Evolutionary conservation across 2,329 filamentous ascomycete species (phyloP).

Genomic region (Knufia fluminis): DNA sequence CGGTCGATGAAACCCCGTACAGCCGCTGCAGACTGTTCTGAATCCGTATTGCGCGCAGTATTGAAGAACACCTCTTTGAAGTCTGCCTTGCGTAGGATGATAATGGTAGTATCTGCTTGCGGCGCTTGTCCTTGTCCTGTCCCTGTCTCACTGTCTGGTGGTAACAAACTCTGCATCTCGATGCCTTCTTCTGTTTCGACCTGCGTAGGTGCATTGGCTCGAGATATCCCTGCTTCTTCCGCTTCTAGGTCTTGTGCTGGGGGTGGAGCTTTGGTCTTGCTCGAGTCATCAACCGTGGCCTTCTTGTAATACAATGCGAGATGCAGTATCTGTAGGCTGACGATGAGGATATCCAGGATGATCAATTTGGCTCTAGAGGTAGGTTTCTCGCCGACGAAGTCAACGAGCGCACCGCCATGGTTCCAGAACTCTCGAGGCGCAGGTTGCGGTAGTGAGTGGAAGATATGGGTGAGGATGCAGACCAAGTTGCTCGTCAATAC

Average conservation of each 20-base stretch:
- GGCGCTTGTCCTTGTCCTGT: neutral
- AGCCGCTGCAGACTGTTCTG: neutral
- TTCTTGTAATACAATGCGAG: slow-evolving; percentile 8
- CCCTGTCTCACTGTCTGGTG: neutral
- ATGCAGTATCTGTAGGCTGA: slow-evolving; percentile 7
- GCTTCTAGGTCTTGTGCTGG: slow-evolving; percentile 7
- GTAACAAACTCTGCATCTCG: slow-evolving; percentile 5
- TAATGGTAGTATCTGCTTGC: neutral
- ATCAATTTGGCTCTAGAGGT: slow-evolving; percentile 3
- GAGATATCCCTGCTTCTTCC: slow-evolving; percentile 9
- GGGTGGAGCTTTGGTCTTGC: neutral
- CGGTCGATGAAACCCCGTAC: slow-evolving; percentile 3
- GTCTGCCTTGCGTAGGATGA: slow-evolving; percentile 5
- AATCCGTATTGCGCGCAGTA: neutral
- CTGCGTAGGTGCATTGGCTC: neutral
- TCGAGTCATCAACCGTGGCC: neutral
- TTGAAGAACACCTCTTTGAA: slow-evolving; percentile 8
- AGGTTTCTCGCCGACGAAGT: slow-evolving; percentile 6
- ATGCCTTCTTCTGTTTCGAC: slow-evolving; percentile 7
- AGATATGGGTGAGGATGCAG: slow-evolving; percentile 5
- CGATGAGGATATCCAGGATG: slow-evolving; percentile 4
- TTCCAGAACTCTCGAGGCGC: slow-evolving; percentile 7
- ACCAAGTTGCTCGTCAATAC: neutral
- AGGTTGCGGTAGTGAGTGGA: neutral
- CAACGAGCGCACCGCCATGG: slow-evolving; percentile 7